Conservation (phyloP, 2,329 filamentous ascomycete genomes). For the Thermothelomyces thermophilus region DNA sequence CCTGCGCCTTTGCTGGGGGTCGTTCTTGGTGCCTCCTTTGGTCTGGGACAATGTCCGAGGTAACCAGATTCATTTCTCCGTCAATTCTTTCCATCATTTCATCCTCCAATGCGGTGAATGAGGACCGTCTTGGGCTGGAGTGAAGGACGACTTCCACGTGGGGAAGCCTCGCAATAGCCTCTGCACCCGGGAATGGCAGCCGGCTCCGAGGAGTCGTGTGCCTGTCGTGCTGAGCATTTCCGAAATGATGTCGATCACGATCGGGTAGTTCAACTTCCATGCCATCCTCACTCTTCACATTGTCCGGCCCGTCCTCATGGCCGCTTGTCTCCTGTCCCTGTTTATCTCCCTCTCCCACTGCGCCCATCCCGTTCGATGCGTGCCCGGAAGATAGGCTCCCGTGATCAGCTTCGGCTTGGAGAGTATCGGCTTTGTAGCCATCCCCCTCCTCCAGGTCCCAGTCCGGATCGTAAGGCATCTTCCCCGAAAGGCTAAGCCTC, state of each 20-base stretch:
- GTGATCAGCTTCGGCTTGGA: neutral
- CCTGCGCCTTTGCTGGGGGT: neutral
- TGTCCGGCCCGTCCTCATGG: neutral
- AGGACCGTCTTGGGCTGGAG: constrained; percentile 11
- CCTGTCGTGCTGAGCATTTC: neutral
- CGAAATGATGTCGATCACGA: neutral
- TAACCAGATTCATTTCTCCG: constrained; percentile 9
- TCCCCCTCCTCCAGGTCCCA: constrained; percentile 5
- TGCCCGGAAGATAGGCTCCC: neutral
- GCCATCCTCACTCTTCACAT: neutral
- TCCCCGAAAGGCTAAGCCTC: neutral
- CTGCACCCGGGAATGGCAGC: constrained; percentile 4
- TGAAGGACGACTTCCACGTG: constrained; percentile 14
- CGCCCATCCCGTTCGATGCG: neutral
- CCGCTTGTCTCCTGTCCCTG: neutral
- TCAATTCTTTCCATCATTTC: neutral
- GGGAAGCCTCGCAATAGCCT: neutral
- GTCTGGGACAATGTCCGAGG: constrained; percentile 17
- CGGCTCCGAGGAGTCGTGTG: constrained; percentile 1
- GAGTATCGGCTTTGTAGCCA: too few relatives aligned
- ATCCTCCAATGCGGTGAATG: constrained; percentile 1
- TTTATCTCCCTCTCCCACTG: neutral
- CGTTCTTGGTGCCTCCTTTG: neutral
- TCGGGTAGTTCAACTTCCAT: constrained; percentile 8
- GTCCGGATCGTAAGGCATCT: constrained; percentile 17